phyloP scores from a whole-genome alignment of 352 stramenopile species.

The Phytopythium litorale region DNA sequence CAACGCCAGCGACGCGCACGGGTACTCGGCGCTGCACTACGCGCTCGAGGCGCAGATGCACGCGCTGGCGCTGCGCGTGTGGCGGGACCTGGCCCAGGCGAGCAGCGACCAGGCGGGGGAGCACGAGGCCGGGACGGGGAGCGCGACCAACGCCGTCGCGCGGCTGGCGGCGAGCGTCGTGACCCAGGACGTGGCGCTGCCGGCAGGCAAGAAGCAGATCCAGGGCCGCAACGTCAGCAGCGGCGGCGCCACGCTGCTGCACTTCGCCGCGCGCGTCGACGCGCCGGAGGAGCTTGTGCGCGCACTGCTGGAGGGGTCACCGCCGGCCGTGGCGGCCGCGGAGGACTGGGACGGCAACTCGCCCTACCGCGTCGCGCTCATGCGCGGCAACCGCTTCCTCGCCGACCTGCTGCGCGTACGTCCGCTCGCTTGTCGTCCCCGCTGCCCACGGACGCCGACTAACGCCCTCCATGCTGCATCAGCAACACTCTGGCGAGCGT shows the following conservation, averaged over 20 bases:
- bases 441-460: neutral
- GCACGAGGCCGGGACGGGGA: neutral
- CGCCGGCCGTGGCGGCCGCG: slow-evolving; percentile 19
- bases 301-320: slow-evolving; percentile 33
- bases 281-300: slow-evolving; percentile 41
- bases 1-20: slow-evolving; percentile 63
- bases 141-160: neutral
- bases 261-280: slow-evolving; percentile 61
- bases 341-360: slow-evolving; percentile 68
- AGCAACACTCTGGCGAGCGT: slow-evolving; percentile 14
- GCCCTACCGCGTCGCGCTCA: slow-evolving; percentile 33
- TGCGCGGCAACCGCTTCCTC: slow-evolving; percentile 40
- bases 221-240: slow-evolving; percentile 69
- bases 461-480: neutral
- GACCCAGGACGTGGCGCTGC: slow-evolving; percentile 67
- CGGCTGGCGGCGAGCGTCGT: slow-evolving; percentile 20
- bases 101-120: slow-evolving; percentile 1
- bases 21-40: slow-evolving; percentile 72
- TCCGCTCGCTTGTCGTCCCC: neutral
- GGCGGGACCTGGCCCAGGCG: slow-evolving; percentile 18
- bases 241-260: slow-evolving; percentile 65
- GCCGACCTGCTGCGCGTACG: slow-evolving; percentile 31
- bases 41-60: slow-evolving; percentile 71
- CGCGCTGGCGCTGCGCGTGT: slow-evolving; percentile 35
- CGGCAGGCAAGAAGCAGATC: slow-evolving; percentile 50